Evolutionary conservation across 352 stramenopile species (phyloP).

Genomic region (Globisporangium cylindrosporum): DNA sequence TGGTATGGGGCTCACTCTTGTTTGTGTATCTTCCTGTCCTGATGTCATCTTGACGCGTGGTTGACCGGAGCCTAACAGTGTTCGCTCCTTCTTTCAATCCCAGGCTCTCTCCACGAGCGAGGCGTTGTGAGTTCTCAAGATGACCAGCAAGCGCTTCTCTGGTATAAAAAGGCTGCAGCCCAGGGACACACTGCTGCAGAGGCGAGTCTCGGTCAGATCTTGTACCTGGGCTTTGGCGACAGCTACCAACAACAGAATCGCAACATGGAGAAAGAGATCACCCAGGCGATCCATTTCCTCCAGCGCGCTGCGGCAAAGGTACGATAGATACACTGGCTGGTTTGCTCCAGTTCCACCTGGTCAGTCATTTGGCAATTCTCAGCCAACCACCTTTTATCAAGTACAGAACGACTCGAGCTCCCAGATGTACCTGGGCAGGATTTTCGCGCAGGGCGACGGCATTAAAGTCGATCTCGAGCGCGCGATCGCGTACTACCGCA

Average conservation of each 20-base stretch:
- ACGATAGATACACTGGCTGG: not conserved
- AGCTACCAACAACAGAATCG: not conserved
- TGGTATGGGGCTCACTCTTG: constrained; percentile 18
- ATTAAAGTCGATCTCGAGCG: constrained; percentile 58
- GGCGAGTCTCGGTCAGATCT: constrained; percentile 43
- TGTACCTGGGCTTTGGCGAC: constrained; percentile 24
- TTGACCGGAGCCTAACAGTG: not conserved
- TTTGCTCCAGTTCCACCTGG: not conserved
- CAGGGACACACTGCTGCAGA: constrained; percentile 47
- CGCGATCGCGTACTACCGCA: constrained; percentile 47
- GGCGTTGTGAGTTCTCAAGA: constrained; percentile 23
- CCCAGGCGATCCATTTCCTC: constrained; percentile 64
- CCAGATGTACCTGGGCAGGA: constrained; percentile 39
- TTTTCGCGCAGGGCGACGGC: constrained; percentile 46
- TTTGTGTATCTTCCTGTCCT: too few relatives aligned
- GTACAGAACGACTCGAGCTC: constrained; percentile 39
- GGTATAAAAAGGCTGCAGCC: constrained; percentile 57
- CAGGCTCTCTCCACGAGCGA: constrained; percentile 35
- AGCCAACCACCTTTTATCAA: not conserved
- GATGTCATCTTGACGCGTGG: not conserved
- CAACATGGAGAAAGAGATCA: constrained; percentile 27
- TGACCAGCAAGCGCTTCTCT: constrained; percentile 29
- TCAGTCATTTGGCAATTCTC: not conserved
- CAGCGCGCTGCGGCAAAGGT: constrained; percentile 57
- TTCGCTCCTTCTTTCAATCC: not conserved